These are phyloP conservation scores for Clohesyomyces aquaticus DNA, from an alignment of 495 filamentous ascomycete species.

Conservation along the genomic window DNA sequence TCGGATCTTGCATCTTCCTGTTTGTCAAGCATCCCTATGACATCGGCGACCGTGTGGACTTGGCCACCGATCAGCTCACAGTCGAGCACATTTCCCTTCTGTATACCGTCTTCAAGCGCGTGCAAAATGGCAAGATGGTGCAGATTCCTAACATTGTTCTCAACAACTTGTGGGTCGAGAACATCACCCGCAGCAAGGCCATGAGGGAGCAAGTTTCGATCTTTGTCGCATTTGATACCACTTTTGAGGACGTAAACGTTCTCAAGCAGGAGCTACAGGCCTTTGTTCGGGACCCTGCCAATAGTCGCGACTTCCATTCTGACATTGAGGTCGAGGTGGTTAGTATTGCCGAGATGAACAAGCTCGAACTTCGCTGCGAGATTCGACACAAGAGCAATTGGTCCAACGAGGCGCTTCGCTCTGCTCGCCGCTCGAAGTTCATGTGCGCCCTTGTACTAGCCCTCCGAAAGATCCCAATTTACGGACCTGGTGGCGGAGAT, in stretches of 20 bases:
- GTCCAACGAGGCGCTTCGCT: slow-evolving; percentile 85
- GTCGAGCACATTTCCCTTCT: slow-evolving; percentile 95
- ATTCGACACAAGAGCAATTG: slow-evolving; percentile 94
- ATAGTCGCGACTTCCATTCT: slow-evolving; percentile 87
- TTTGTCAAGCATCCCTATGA: slow-evolving; percentile 97
- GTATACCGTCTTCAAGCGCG: slow-evolving; percentile 88
- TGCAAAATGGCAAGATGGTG: slow-evolving; percentile 78
- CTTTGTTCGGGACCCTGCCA: slow-evolving; percentile 85
- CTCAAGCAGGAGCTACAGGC: slow-evolving; percentile 78
- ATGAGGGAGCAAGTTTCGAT: slow-evolving; percentile 88
- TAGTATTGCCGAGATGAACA: slow-evolving; percentile 84
- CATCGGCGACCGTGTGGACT: slow-evolving; percentile 91
- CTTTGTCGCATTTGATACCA: slow-evolving; percentile 79
- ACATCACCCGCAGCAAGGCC: slow-evolving; percentile 82
- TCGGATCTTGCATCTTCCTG: slow-evolving; percentile 95
- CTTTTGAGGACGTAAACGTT: slow-evolving; percentile 81
- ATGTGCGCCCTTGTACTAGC: slow-evolving; percentile 92
- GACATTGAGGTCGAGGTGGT: slow-evolving; percentile 77
- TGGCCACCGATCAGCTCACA: slow-evolving; percentile 69
- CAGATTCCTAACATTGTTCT: slow-evolving; percentile 90
- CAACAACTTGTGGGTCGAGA: slow-evolving; percentile 91
- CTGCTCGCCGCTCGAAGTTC: slow-evolving; percentile 87
- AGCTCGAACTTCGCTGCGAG: slow-evolving; percentile 77
- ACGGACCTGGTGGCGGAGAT: slow-evolving; percentile 74
- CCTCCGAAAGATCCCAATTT: slow-evolving; percentile 83